phyloP scores from a whole-genome alignment of 1,284 basidiomycete species.

The Ustilago cynodontis region DNA sequence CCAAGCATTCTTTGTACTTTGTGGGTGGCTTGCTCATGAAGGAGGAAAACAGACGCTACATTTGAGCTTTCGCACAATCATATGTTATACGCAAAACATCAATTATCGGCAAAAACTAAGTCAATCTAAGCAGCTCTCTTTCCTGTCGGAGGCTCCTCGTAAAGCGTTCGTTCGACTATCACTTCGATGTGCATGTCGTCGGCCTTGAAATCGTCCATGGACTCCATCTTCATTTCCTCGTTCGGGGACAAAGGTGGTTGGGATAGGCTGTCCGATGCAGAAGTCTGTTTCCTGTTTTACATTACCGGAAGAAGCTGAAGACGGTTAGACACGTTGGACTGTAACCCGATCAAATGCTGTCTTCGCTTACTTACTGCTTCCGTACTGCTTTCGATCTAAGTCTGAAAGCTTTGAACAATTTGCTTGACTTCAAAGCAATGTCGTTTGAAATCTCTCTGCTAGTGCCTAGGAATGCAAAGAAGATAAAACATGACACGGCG shows the following conservation, averaged over 20 bases:
- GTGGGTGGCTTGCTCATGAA: too few species aligned
- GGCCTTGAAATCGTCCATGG: not conserved
- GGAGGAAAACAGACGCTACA: too few species aligned
- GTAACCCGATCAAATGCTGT: too few species aligned
- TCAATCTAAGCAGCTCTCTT: not conserved
- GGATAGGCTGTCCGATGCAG: not conserved
- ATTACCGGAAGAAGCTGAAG: too few species aligned
- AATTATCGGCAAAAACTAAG: too few species aligned
- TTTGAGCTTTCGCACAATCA: too few species aligned
- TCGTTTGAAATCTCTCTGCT: slow-evolving; percentile 2
- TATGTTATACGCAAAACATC: too few species aligned
- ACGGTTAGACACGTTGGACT: too few species aligned
- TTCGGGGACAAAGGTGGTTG: not conserved
- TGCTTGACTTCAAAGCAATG: not conserved
- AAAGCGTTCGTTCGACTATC: not conserved
- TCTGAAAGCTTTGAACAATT: not conserved
- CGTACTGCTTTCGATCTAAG: not conserved
- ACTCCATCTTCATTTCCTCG: not conserved
- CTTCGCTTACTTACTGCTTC: not conserved
- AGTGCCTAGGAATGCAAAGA: slow-evolving; percentile 1
- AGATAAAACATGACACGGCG: slow-evolving; percentile 1
- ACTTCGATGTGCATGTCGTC: slow-evolving; percentile 1
- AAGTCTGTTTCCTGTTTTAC: not conserved
- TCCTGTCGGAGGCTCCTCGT: not conserved
- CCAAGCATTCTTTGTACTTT: too few species aligned